Conservation (phyloP, 1,284 basidiomycete genomes). For the Ceratobasidium sp. region DNA sequence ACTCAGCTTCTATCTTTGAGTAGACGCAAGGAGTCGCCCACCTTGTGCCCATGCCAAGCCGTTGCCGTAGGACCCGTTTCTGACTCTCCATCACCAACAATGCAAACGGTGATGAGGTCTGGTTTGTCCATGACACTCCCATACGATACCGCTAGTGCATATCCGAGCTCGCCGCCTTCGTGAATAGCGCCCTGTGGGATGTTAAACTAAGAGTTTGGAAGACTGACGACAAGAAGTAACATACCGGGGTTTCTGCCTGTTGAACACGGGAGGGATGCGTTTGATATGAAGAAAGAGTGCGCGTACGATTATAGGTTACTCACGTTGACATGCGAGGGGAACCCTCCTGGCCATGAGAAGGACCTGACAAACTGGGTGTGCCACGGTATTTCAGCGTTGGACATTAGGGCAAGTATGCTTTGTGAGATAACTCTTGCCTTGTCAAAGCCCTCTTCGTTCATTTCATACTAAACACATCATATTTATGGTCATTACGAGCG, state of each 20-base stretch:
- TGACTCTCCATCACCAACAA: slow-evolving; percentile 90
- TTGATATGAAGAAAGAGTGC: background rate
- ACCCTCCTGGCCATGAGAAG: slow-evolving; percentile 62
- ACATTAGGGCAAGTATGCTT: slow-evolving; percentile 73
- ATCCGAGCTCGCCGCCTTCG: slow-evolving; percentile 92
- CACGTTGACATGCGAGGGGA: slow-evolving; percentile 64
- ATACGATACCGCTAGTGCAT: slow-evolving; percentile 86
- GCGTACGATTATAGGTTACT: slow-evolving; percentile 2
- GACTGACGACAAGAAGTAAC: background rate
- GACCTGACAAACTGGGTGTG: slow-evolving; percentile 55
- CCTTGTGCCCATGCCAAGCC: slow-evolving; percentile 68
- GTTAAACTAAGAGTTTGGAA: background rate
- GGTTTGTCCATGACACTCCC: slow-evolving; percentile 92
- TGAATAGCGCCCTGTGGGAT: slow-evolving; percentile 85
- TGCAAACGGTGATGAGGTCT: slow-evolving; percentile 81
- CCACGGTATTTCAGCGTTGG: background rate
- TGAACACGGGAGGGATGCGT: background rate
- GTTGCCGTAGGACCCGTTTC: slow-evolving; percentile 89
- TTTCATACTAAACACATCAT: slow-evolving; percentile 65
- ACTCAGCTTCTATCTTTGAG: background rate
- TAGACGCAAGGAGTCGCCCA: slow-evolving; percentile 51
- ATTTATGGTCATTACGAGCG: background rate
- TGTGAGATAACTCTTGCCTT: slow-evolving; percentile 78
- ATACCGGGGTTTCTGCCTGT: slow-evolving; percentile 37
- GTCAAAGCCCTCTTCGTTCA: slow-evolving; percentile 73